These are phyloP conservation scores for Botryobasidium botryosum DNA, from an alignment of 768 basidiomycete species.

Conservation along the genomic window DNA sequence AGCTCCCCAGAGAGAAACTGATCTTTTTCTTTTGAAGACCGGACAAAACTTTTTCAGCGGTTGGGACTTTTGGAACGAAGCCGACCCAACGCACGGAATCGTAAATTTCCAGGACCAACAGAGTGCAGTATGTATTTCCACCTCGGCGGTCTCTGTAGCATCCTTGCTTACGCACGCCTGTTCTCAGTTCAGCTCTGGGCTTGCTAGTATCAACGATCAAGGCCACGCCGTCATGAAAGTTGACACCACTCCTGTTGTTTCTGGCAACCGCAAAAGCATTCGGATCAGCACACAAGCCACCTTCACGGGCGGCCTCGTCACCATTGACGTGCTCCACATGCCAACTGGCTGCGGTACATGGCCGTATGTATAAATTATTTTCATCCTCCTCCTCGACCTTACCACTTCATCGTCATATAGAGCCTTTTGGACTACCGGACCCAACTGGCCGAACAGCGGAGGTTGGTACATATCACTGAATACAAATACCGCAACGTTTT, in stretches of 20 bases:
- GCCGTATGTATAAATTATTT: no score
- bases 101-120: not conserved
- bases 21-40: constrained; percentile 1
- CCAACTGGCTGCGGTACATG: constrained; percentile 60
- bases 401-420: no score
- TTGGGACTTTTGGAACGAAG: constrained; percentile 8
- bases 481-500: not conserved
- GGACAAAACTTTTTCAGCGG: constrained; percentile 8
- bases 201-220: not conserved
- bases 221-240: constrained; percentile 80
- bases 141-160: not conserved
- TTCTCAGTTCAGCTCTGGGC: not conserved
- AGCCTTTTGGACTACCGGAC: not conserved
- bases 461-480: not conserved
- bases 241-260: constrained; percentile 50
- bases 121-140: not conserved
- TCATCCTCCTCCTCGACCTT: no score
- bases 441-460: not conserved
- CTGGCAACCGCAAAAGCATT: constrained; percentile 53
- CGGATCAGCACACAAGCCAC: constrained; percentile 49
- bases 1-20: not conserved
- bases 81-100: constrained; percentile 9
- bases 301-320: constrained; percentile 39
- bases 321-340: constrained; percentile 58
- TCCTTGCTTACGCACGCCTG: not conserved